phyloP scores from a whole-genome alignment of 2,329 filamentous ascomycete species.

The Ophiostoma perfectum region DNA sequence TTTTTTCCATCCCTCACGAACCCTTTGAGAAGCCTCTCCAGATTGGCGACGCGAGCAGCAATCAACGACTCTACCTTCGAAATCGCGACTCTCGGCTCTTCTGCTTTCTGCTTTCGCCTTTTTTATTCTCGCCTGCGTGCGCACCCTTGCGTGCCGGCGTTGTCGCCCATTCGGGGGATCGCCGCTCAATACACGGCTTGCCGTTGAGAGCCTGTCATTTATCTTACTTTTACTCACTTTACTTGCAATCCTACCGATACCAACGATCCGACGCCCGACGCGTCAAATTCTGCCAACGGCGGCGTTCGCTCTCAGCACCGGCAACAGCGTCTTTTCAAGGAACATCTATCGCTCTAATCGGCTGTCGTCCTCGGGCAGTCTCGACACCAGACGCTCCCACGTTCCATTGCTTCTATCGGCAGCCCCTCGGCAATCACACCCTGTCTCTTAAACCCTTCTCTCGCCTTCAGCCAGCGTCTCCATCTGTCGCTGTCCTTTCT shows the following conservation, averaged over 20 bases:
- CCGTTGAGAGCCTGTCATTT: conserved; percentile 13
- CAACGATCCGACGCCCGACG: background rate
- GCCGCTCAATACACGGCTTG: conserved; percentile 18
- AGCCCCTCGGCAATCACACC: conserved; percentile 4
- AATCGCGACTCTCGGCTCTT: background rate
- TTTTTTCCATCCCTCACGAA: conserved; percentile 12
- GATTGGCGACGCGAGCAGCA: conserved; percentile 9
- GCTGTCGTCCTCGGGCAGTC: too few species aligned
- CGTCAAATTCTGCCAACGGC: too few species aligned
- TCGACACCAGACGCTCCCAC: conserved; percentile 2
- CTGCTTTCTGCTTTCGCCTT: conserved; percentile 1
- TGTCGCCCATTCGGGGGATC: conserved; percentile 19
- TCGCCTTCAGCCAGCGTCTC: background rate
- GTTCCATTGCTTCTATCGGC: background rate
- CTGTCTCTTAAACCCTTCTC: background rate
- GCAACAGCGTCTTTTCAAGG: background rate
- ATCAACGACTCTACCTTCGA: background rate
- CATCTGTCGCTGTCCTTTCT: background rate
- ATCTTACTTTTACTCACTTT: background rate
- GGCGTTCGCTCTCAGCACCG: too few species aligned
- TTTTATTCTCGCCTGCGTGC: background rate
- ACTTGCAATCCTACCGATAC: background rate
- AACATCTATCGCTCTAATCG: conserved; percentile 11
- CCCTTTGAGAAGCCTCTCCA: background rate
- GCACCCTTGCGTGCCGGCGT: conserved; percentile 17